Base-by-base conservation (phyloP, 2,329 filamentous ascomycete species). In the Trichocomaceae sp. region DNA sequence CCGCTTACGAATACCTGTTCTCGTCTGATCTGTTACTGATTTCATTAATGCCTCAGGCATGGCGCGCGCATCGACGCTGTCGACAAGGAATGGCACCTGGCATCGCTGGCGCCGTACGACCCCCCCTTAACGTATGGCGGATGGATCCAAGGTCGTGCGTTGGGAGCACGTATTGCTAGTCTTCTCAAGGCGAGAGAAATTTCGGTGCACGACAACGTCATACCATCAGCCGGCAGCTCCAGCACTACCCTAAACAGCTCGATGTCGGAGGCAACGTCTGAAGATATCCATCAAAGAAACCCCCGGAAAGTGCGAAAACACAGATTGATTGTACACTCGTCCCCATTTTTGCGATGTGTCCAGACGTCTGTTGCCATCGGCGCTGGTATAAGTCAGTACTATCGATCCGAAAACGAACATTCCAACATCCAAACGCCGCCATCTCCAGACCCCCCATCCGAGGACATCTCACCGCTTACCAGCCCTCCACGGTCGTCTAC, bases 41-140 rank as follows among this genome's bases (percentile, higher is more conserved):
- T 15, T 15, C 13, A 42, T 19, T 19, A 26, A 47, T 42, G n/a
- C 46, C n/a, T 46, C 57, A 85, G 93, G 73, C 93, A 99, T 72
- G 93, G 93, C 66, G 88, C 91, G 64, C 87, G 93, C 62, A 85
- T 99, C 56, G 93, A 99, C 71, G 90, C 90, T 54, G 90, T 91
- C 59, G 91, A 99, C 78, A 90, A 91, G 69, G 84, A 89, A 70
- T 99, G 93, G 93, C 90, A 96, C 71, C 80, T 96, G 53, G 87
- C 88, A 29, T 96, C 93, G 5, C 88, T 91, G 1, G 91, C 90
- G 5, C 93, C 93, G 1, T 99, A 97, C 77, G 92, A 99, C 62
- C 89, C 93, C 61, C 93, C 93, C 49, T 79, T 99, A 56, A 96
- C 91, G 2, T 97, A 96, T 68, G 88, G 89, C 62, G 93, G 93